Evolutionary conservation across 192 early-diverging fungal species (phyloP).

Genomic region (Diversispora epigaea): DNA sequence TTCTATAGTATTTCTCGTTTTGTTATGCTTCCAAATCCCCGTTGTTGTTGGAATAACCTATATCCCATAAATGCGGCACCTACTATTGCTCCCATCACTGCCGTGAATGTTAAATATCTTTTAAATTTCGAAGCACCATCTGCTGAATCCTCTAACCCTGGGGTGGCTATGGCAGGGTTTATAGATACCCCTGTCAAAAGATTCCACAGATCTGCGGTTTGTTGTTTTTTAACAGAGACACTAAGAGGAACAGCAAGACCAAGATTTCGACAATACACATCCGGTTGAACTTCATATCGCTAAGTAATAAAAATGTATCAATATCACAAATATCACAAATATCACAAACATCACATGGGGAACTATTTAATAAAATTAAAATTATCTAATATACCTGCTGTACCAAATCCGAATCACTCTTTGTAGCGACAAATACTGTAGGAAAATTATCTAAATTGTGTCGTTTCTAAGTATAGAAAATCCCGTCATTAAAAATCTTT

Average conservation of each 20-base stretch:
- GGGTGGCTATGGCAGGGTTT: conserved; percentile 62
- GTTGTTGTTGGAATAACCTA: conserved; percentile 41
- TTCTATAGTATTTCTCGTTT: conserved; percentile 16
- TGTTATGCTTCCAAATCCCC: conserved; percentile 20
- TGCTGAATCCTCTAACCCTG: conserved; percentile 36
- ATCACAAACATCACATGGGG: not conserved
- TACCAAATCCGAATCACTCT: conserved; percentile 89
- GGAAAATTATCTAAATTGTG: conserved; percentile 85
- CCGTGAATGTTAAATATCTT: conserved; percentile 42
- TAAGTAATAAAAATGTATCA: not conserved
- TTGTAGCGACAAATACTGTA: conserved; percentile 90
- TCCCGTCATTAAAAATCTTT: not conserved
- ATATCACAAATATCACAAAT: too few species aligned
- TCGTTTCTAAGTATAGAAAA: conserved; percentile 56
- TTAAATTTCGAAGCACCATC: conserved; percentile 35
- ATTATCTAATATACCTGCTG: too few species aligned
- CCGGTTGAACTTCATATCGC: conserved; percentile 83
- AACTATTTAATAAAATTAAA: not conserved
- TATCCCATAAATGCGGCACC: conserved; percentile 40
- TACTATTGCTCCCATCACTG: conserved; percentile 40
- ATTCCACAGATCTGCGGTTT: conserved; percentile 88
- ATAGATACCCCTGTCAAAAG: conserved; percentile 81
- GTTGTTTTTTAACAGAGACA: conserved; percentile 80
- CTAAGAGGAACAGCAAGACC: conserved; percentile 86
- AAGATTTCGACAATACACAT: conserved; percentile 88